These are phyloP conservation scores for Paecilomyces fulvus DNA, from an alignment of 2,329 filamentous ascomycete species.

Conservation along the genomic window DNA sequence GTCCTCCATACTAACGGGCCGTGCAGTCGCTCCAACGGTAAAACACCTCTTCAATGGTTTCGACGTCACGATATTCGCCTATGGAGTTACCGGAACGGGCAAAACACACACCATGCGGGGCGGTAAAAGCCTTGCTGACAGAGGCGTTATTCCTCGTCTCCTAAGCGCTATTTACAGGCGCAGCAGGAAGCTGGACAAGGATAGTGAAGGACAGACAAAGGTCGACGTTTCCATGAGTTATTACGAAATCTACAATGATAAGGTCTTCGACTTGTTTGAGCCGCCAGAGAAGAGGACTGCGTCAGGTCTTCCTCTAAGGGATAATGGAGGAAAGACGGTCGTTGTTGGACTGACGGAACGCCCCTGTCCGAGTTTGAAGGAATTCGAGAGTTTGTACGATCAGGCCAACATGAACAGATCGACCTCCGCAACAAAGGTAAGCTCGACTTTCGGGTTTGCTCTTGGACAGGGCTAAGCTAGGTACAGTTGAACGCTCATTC, in stretches of 20 bases:
- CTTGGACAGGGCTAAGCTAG: background rate
- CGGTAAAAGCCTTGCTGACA: conserved; percentile 73
- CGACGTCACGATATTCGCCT: conserved; percentile 84
- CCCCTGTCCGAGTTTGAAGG: conserved; percentile 72
- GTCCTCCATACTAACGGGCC: conserved; percentile 10
- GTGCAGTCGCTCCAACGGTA: conserved; percentile 74
- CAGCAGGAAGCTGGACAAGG: conserved; percentile 76
- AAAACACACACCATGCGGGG: conserved; percentile 97
- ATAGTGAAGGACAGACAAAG: conserved; percentile 59
- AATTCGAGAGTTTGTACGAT: conserved; percentile 84
- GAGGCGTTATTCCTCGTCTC: conserved; percentile 78
- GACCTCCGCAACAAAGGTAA: conserved; percentile 73
- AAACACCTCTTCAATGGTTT: conserved; percentile 82
- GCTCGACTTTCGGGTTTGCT: background rate
- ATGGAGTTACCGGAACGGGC: conserved; percentile 85
- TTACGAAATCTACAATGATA: conserved; percentile 96
- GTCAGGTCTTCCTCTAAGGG: conserved; percentile 70
- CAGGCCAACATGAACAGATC: conserved; percentile 86
- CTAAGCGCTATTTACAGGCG: conserved; percentile 79
- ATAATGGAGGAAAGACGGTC: conserved; percentile 78
- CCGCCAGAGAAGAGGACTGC: conserved; percentile 77
- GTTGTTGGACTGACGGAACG: conserved; percentile 81
- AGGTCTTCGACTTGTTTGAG: conserved; percentile 85
- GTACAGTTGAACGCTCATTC: conserved; percentile 73
- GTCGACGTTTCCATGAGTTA: conserved; percentile 76